Percentiles rank a stretch among this genome's conserved stretches.
phyloP scores from a whole-genome alignment of 345 rosid species.

The Eucalyptus paniculata region DNA sequence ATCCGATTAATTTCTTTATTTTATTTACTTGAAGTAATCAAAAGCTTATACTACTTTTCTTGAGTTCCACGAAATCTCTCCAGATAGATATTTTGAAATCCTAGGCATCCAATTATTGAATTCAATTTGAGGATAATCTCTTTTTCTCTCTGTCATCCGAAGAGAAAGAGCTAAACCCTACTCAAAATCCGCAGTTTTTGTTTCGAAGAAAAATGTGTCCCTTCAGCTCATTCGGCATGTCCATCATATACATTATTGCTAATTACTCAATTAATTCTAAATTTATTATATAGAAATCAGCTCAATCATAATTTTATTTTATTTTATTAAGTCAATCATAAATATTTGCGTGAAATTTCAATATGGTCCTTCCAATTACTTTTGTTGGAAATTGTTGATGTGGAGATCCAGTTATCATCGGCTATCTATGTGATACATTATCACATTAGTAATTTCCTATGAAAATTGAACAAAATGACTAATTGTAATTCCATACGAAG shows the following conservation, averaged over 20 bases:
- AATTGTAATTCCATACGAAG: too few species aligned
- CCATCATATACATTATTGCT: neutral
- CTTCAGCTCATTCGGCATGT: neutral
- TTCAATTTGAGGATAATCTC: neutral
- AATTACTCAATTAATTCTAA: neutral
- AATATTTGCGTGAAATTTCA: rapidly evolving
- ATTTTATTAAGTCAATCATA: neutral
- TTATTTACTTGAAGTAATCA: neutral
- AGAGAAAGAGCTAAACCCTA: neutral
- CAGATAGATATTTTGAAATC: neutral
- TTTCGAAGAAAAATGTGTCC: neutral
- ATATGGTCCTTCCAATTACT: neutral
- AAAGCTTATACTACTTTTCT: neutral
- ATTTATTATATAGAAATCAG: neutral
- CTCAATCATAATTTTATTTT: rapidly evolving
- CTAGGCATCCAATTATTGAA: neutral
- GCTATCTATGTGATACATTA: too few species aligned
- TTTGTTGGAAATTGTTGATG: too few species aligned
- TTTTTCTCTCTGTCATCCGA: neutral
- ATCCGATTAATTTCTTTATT: neutral
- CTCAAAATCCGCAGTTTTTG: neutral
- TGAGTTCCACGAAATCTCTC: neutral
- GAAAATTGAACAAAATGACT: too few species aligned
- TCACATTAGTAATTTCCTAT: rapidly evolving
- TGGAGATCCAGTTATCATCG: too few species aligned